Conservation (phyloP, 352 stramenopile species). For the Thalassiosira ordinaria region DNA sequence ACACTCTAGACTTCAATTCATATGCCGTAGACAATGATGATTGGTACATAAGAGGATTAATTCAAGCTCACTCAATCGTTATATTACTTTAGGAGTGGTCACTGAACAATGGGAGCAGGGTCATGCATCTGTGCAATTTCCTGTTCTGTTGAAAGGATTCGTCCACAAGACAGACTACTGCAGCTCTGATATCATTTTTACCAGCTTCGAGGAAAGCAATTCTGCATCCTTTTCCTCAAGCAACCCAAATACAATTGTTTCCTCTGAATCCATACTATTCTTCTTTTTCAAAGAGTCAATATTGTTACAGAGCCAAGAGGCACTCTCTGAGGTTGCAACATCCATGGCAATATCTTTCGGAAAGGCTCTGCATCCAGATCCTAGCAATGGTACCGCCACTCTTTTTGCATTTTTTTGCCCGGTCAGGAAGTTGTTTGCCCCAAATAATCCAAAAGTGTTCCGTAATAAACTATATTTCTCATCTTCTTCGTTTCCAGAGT, state of each 20-base stretch:
- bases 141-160: too few species aligned
- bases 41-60: too few species aligned
- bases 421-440: background rate
- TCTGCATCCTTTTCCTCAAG: conserved; percentile 37
- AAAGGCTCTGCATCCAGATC: conserved; percentile 73
- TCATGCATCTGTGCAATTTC: too few species aligned
- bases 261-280: background rate
- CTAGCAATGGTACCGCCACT: conserved; percentile 69
- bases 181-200: background rate
- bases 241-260: conserved; percentile 47
- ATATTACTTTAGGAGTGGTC: too few species aligned
- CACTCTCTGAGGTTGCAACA: conserved; percentile 42
- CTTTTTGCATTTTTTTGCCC: too few species aligned
- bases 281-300: too few species aligned
- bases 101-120: too few species aligned
- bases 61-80: too few species aligned
- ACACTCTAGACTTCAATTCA: too few species aligned
- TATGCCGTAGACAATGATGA: too few species aligned
- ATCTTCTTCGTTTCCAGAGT: background rate
- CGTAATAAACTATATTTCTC: background rate
- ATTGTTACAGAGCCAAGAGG: conserved; percentile 24
- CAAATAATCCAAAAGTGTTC: conserved; percentile 11
- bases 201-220: conserved; percentile 13
- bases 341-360: conserved; percentile 58
- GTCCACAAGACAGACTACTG: too few species aligned